Evolutionary conservation across 2,329 filamentous ascomycete genomes (phyloP).

Genomic region (Aspergillus intermedius): DNA sequence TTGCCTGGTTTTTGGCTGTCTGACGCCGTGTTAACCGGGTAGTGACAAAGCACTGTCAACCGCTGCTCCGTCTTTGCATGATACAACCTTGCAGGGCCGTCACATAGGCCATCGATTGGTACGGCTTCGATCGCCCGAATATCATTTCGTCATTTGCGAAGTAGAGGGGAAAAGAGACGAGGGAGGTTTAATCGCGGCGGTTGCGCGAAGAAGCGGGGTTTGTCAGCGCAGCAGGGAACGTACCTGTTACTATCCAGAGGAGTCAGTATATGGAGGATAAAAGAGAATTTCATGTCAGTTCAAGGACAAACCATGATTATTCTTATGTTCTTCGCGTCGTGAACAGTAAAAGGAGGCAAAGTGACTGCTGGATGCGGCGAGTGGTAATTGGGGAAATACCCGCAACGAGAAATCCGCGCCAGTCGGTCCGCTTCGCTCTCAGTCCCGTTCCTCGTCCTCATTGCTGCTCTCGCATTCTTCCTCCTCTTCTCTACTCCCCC

Average conservation of each 20-base stretch:
- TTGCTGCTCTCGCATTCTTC: constrained; percentile 20
- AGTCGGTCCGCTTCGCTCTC: constrained; percentile 5
- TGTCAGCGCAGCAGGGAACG: neutral
- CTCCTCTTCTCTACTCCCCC: constrained; percentile 26
- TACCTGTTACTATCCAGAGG: too few relatives aligned
- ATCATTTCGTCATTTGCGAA: neutral
- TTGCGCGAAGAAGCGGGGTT: neutral
- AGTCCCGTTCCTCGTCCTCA: constrained; percentile 19
- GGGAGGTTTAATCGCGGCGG: neutral
- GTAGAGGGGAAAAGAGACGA: neutral
- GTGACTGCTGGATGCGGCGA: too few relatives aligned
- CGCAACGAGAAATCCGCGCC: constrained; percentile 1
- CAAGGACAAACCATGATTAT: too few relatives aligned
- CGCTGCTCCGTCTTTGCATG: neutral
- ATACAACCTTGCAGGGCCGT: neutral
- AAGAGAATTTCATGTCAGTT: too few relatives aligned
- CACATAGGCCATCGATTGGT: neutral
- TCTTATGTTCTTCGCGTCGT: too few relatives aligned
- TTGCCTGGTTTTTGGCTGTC: too few relatives aligned
- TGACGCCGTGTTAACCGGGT: neutral
- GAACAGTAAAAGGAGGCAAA: neutral
- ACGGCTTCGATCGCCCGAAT: neutral
- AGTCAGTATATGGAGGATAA: too few relatives aligned
- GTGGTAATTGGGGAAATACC: neutral
- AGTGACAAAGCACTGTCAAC: neutral